phyloP scores from a whole-genome alignment of 257 asterid genomes.

The Thymus quinquecostatus region DNA sequence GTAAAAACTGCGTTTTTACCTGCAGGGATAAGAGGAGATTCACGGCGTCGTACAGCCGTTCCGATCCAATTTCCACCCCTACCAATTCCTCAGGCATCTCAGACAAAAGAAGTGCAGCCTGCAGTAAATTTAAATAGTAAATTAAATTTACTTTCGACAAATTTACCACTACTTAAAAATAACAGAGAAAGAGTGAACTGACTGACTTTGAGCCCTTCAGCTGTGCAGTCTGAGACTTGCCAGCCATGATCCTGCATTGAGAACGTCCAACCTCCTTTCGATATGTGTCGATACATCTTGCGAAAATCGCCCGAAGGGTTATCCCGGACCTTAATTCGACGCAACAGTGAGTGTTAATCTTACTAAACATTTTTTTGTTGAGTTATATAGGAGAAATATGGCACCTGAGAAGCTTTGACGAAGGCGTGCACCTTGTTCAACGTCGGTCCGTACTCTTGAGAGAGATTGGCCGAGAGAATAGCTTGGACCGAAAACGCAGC shows the following conservation, averaged over 20 bases:
- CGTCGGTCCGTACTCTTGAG: conserved; percentile 39
- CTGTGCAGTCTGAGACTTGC: conserved; percentile 65
- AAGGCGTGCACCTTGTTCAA: conserved; percentile 55
- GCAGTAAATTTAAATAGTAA: background rate
- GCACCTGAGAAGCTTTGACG: conserved; percentile 64
- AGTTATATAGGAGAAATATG: no score
- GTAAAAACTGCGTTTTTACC: conserved; percentile 29
- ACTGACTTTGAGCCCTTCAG: conserved; percentile 58
- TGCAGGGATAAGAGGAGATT: conserved; percentile 54
- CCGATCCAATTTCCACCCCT: conserved; percentile 40
- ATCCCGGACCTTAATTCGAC: conserved; percentile 35
- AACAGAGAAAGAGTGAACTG: background rate
- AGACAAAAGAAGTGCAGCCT: conserved; percentile 39
- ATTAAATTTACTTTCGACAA: no score
- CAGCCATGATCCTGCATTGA: conserved; percentile 64
- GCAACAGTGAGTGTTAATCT: background rate
- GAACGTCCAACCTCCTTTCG: conserved; percentile 65
- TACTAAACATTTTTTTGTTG: no score
- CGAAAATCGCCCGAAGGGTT: conserved; percentile 46
- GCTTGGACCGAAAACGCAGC: conserved; percentile 57
- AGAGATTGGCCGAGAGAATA: conserved; percentile 45
- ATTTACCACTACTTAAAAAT: background rate
- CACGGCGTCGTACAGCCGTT: conserved; percentile 50
- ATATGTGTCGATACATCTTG: conserved; percentile 53
- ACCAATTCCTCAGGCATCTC: conserved; percentile 45